A percentile compares a stretch with the other conserved stretches of the same genome.
These are phyloP conservation scores for Pythium aphanidermatum DNA, from an alignment of 352 stramenopile species.

Conservation along the genomic window DNA sequence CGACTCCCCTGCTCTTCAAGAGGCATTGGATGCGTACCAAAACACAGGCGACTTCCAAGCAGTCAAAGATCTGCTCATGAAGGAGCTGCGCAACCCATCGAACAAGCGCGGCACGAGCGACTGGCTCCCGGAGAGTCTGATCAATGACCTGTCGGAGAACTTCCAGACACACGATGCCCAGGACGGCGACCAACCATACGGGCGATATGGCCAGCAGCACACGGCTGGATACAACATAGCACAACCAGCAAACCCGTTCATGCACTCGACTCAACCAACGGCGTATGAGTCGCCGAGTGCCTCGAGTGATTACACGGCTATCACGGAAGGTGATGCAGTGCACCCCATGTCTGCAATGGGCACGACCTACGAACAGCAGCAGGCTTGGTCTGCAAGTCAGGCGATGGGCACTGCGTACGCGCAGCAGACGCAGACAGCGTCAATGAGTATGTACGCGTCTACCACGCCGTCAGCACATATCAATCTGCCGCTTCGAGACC, in stretches of 20 bases:
- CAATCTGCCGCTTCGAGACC: conserved; percentile 54
- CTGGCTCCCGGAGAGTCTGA: conserved; percentile 68
- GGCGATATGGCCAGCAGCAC: conserved; percentile 9
- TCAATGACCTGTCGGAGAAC: conserved; percentile 67
- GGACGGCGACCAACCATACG: background rate
- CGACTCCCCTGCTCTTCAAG: conserved; percentile 66
- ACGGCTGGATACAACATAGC: background rate
- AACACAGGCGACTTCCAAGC: conserved; percentile 72
- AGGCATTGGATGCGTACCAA: conserved; percentile 70
- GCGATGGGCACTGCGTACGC: conserved; percentile 6
- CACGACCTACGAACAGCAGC: conserved; percentile 6
- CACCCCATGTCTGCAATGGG: conserved; percentile 22
- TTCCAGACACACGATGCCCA: conserved; percentile 23
- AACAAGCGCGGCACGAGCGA: conserved; percentile 66
- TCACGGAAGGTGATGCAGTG: conserved; percentile 7
- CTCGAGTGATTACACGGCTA: conserved; percentile 12
- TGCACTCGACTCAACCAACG: conserved; percentile 1
- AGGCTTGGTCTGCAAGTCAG: background rate
- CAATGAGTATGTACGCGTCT: conserved; percentile 4
- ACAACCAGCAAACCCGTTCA: conserved; percentile 9
- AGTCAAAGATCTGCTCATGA: conserved; percentile 57
- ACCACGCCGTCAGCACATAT: conserved; percentile 31
- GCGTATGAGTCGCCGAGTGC: conserved; percentile 1
- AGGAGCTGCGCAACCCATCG: conserved; percentile 58
- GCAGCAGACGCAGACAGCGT: conserved; percentile 4